These are phyloP conservation scores for Trichoderma endophyticum DNA, from an alignment of 2,329 filamentous ascomycete genomes.

Conservation along the genomic window DNA sequence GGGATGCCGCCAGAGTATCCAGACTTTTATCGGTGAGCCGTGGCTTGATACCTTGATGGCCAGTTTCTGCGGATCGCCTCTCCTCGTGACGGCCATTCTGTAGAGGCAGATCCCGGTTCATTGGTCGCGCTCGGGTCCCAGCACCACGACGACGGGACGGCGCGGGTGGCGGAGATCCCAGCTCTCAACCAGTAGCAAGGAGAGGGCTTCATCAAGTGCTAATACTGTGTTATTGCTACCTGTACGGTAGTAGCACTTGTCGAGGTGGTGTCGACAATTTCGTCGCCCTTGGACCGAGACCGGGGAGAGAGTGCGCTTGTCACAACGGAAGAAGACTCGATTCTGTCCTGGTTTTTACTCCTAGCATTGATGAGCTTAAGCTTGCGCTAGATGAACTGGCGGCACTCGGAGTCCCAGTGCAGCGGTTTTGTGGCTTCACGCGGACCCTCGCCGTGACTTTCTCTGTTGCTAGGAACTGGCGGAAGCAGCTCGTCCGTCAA, in stretches of 20 bases:
- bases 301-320: not conserved
- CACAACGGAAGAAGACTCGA: not conserved
- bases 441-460: not conserved
- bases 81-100: slow-evolving; percentile 10
- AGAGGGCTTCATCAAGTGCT: not conserved
- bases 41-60: slow-evolving; percentile 7
- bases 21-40: slow-evolving; percentile 5
- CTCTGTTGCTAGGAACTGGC: not conserved
- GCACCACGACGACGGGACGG: slow-evolving; percentile 19
- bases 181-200: not conserved
- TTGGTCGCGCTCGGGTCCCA: slow-evolving; percentile 10
- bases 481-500: not conserved
- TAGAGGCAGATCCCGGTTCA: slow-evolving; percentile 4
- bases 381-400: not conserved
- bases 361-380: not conserved
- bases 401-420: not conserved
- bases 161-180: slow-evolving; percentile 16
- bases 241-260: not conserved
- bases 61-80: not conserved
- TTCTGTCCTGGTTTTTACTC: not conserved
- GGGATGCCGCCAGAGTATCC: not conserved
- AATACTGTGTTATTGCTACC: not conserved
- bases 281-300: not conserved
- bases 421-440: not conserved
- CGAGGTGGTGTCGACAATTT: not conserved